Conservation (phyloP, 2,329 filamentous ascomycete genomes). For the Epichloe sylvatica region DNA sequence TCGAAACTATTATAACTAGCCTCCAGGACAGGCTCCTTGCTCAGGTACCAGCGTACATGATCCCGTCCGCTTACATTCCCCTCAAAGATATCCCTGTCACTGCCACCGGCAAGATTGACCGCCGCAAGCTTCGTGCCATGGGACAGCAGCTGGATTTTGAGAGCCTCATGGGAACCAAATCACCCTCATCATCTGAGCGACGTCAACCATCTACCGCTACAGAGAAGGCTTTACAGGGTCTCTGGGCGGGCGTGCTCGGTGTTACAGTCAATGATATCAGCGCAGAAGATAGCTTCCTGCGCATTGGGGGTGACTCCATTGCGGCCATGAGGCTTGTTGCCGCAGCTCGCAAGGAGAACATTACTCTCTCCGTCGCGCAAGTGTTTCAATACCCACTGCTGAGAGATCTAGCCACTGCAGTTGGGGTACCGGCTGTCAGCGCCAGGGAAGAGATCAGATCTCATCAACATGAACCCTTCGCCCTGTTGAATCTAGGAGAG, state of each 20-base stretch:
- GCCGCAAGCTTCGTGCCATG: conserved; percentile 2
- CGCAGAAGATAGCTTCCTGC: conserved; percentile 31
- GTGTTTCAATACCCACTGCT: conserved; percentile 20
- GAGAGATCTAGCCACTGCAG: not conserved
- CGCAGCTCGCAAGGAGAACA: conserved; percentile 20
- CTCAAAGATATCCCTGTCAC: not conserved
- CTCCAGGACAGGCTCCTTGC: not conserved
- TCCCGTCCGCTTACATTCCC: conserved; percentile 3
- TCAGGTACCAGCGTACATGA: conserved; percentile 2
- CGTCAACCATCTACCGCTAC: not conserved
- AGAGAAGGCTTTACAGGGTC: not conserved
- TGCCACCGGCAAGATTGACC: conserved; percentile 3
- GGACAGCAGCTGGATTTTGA: not conserved
- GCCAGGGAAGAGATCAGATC: not conserved
- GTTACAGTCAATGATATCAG: conserved; percentile 14
- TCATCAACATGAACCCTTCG: conserved; percentile 1
- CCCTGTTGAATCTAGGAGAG: not conserved
- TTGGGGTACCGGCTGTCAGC: not conserved
- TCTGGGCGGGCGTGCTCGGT: conserved; percentile 6
- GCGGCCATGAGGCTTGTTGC: conserved; percentile 27
- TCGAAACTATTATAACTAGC: not conserved
- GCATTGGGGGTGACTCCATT: conserved; percentile 34
- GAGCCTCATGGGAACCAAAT: not conserved
- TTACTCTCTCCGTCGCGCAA: conserved; percentile 26
- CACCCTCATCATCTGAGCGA: not conserved